phyloP scores from a whole-genome alignment of 352 stramenopile genomes.

The Phytophthora cactorum region DNA sequence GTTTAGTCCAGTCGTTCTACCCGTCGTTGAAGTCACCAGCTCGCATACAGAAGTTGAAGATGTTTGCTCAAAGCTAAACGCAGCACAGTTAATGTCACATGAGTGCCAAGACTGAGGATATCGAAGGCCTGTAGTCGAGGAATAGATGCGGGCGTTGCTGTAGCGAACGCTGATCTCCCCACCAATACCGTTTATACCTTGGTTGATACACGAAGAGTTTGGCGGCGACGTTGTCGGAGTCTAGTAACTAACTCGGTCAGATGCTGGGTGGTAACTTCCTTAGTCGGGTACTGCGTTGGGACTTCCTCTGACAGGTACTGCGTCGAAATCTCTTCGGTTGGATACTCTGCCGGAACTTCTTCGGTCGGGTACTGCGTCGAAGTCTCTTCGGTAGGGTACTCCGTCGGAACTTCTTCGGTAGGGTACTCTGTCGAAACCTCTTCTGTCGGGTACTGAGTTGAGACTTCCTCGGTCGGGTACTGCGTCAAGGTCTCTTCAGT shows the following conservation, averaged over 20 bases:
- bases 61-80: background rate
- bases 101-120: background rate
- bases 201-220: too few species aligned
- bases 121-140: too few species aligned
- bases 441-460: too few species aligned
- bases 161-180: slow-evolving; percentile 3
- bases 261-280: background rate
- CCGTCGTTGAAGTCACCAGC: background rate
- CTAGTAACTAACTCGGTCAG: background rate
- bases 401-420: background rate
- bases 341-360: background rate
- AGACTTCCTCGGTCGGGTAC: too few species aligned
- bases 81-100: background rate
- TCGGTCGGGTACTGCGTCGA: background rate
- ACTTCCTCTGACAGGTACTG: background rate
- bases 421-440: too few species aligned
- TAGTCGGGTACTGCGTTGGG: background rate
- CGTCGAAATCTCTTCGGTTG: background rate
- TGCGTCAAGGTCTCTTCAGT: too few species aligned
- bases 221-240: too few species aligned
- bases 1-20: background rate
- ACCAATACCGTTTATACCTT: slow-evolving; percentile 1
- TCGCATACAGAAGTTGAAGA: background rate
- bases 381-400: background rate
- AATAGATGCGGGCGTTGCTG: too few species aligned